Conservation (phyloP, 306 rosid species). For the Vigna hirtella region DNA sequence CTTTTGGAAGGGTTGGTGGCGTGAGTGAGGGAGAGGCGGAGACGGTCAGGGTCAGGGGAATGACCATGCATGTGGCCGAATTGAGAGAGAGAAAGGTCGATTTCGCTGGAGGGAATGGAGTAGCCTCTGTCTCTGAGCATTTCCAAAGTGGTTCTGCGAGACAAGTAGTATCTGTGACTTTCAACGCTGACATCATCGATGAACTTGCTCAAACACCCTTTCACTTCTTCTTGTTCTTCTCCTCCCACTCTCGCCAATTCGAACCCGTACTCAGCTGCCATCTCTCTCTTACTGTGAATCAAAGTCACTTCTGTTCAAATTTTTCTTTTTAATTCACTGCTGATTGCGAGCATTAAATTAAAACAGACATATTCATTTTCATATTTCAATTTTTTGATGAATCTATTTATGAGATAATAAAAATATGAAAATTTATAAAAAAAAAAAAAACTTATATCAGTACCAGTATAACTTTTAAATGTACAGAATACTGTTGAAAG, state of each 20-base stretch:
- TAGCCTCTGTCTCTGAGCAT: slow-evolving; percentile 93
- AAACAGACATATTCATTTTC: neutral
- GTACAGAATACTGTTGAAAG: no score
- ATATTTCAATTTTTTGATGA: no score
- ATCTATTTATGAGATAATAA: no score
- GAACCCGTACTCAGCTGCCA: slow-evolving; percentile 31
- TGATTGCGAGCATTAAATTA: neutral
- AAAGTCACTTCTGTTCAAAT: neutral
- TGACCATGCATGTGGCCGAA: slow-evolving; percentile 67
- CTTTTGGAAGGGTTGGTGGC: slow-evolving; percentile 67
- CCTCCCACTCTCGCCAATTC: slow-evolving; percentile 33
- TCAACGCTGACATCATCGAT: slow-evolving; percentile 68
- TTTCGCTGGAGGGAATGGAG: slow-evolving; percentile 59
- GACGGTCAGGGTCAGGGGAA: slow-evolving; percentile 68
- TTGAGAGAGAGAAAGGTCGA: slow-evolving; percentile 65
- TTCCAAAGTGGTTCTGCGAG: slow-evolving; percentile 78
- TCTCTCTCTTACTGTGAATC: neutral
- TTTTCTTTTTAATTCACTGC: neutral
- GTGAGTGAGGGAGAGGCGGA: slow-evolving; percentile 69
- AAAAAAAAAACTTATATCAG: no score
- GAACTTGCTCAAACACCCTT: slow-evolving; percentile 58
- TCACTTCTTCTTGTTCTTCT: neutral
- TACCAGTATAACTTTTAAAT: no score
- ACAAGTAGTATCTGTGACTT: slow-evolving; percentile 73
- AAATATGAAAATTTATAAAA: no score